Evolutionary conservation across 352 stramenopile species (phyloP), one percentile per base, ranked within the genome.

Genomic region (Globisporangium alternatum): DNA sequence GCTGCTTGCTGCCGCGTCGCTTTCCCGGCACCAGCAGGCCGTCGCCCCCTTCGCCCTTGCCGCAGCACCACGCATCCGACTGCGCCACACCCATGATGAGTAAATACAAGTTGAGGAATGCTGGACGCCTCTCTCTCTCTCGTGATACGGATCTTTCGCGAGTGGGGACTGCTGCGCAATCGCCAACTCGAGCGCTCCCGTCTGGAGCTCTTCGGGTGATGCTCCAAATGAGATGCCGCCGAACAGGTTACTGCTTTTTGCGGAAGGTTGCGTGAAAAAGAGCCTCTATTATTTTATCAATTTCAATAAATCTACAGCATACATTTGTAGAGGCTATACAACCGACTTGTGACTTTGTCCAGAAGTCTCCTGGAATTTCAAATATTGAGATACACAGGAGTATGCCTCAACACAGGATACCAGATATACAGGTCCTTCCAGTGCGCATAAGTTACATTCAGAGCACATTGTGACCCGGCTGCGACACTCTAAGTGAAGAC

Each of bases 41-140:
- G 43, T 49, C 66, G 60, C 80, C 76, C 13, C 75, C 74, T 35
- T 70, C 65, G 41, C 68, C 78, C 31, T 68, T 66, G 28, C 81
- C 79, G 56, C 76, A 88, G 65, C 79, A 90, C 33, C 52, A 57
- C 74, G 77, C 87, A 52, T 74, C 57, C 6, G 68, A 82, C 64
- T 79, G 74, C 19, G 62, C 65, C 0, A 67, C 76, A 6, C 76
- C 78, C 76, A 85, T 84, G 19, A 2, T 44, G n/a, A 10, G n/a
- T 55, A 4, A 6, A 48, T 41, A 41, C 9, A 15, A 1, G 35
- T 30, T 8, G 33, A 47, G 5, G 13, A 6, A 6, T 15, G n/a
- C 41, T n/a, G 13, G n/a, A 13, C 6, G 13, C n/a, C 41, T 19
- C 41, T 47, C 41, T 47, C 15, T 47, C 41, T 39, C 28, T 56